Base-by-base conservation (phyloP, 768 basidiomycete species). In the Dacryopinax spathularia region DNA sequence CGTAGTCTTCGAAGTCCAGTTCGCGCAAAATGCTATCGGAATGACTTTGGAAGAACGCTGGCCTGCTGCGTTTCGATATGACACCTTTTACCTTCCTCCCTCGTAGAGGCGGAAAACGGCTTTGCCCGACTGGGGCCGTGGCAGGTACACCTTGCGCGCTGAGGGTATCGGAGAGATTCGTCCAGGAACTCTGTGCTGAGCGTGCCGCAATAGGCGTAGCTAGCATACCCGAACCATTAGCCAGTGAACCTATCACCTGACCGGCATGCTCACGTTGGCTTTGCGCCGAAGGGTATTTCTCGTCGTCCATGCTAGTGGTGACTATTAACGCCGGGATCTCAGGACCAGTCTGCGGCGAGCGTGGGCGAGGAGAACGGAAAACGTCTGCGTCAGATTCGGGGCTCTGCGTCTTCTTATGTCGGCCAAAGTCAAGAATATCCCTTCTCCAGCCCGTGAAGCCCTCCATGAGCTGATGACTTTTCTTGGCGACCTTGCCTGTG, bases 371-470 rank as follows among this genome's bases (percentile, higher is more conserved):
- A 31, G 48, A 56, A 18, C 48, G 48, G 9, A 56, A 56, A 29
- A 56, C 48, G 15, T 56, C 48, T 20, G 31, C 48, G 18, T 56
- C 48, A 3, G 48, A 56, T 31, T 56, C 48, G 13, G 48, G 48
- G 18, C 48, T 56, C 20, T 25, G 29, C 3, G 48, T 9, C 29
- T 56, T 56, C 20, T 29, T 56, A 20, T 56, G 48, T 9, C 48
- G 48, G 12, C 48, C 48, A 18, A 56, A 56, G 29, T 56, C 48
- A 56, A 56, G 48, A 29, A 56, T 56, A 20, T 56, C 48, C 31
- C 48, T 56, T 56, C 48, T 56, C 48, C 48, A 56, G 29, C 48
- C 48, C 9, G 48, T 56, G 13, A 56, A 56, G 48, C 48, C 48
- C 29, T 56, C 48, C 48, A 56, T 56, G 25, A 56, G 48, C 25